Conservation (phyloP, 495 filamentous ascomycete genomes). For the Talaromyces thailandensis region DNA sequence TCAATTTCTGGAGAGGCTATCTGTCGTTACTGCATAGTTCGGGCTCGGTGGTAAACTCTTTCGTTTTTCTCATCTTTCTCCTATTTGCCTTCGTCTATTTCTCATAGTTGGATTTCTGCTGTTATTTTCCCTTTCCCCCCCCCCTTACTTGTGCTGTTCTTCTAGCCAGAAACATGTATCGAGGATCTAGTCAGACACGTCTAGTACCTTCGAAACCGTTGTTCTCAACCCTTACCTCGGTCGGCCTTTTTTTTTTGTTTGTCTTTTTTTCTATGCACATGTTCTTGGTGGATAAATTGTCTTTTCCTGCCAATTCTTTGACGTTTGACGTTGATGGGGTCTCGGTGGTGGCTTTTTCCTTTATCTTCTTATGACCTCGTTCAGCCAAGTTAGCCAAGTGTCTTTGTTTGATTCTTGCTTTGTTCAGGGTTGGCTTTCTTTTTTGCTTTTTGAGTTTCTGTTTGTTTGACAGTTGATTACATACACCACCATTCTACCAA, state of each 20-base stretch:
- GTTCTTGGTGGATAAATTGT: not conserved
- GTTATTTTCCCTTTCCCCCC: not conserved
- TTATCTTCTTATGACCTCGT: not conserved
- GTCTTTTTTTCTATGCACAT: not conserved
- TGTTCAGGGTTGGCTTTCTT: not conserved
- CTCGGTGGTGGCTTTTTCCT: not conserved
- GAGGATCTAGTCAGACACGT: not conserved
- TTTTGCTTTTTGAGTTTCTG: not conserved
- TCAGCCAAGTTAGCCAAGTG: not conserved
- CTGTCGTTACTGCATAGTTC: constrained; percentile 8
- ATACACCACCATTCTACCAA: not conserved
- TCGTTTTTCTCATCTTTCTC: not conserved
- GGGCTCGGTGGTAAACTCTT: constrained; percentile 5
- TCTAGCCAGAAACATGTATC: not conserved
- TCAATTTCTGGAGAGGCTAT: constrained; percentile 7
- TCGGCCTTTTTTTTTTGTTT: not conserved
- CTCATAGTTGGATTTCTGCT: not conserved
- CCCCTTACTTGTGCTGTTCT: not conserved
- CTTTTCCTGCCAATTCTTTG: not conserved
- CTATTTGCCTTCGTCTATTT: not conserved
- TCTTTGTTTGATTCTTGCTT: not conserved
- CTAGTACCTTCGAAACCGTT: not conserved
- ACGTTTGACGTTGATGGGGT: not conserved
- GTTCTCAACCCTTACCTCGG: not conserved
- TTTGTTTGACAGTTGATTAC: not conserved